phyloP scores from a whole-genome alignment of 1,284 basidiomycete species.

The Cryptococcus neoformans region DNA sequence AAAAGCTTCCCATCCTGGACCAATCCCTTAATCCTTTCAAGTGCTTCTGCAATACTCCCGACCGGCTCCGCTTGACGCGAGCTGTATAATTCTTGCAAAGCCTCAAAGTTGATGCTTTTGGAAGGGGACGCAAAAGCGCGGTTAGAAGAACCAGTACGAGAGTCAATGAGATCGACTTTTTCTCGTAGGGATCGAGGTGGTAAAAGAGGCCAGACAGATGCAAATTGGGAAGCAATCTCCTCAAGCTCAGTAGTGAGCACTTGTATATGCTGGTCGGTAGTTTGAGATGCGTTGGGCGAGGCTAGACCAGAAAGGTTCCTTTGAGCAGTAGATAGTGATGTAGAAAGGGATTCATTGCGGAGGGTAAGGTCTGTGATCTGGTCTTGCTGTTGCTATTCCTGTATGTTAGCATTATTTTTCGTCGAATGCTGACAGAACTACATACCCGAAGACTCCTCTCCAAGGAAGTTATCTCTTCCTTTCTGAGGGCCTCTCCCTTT shows the following conservation, averaged over 20 bases:
- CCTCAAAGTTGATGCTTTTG: constrained; percentile 49
- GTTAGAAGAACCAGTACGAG: constrained; percentile 54
- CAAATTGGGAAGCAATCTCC: constrained; percentile 61
- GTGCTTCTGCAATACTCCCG: constrained; percentile 63
- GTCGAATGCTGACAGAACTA: constrained; percentile 1
- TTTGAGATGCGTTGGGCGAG: constrained; percentile 20
- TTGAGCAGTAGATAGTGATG: constrained; percentile 36
- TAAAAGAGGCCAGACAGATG: constrained; percentile 71
- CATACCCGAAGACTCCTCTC: constrained; percentile 56
- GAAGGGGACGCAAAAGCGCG: constrained; percentile 49
- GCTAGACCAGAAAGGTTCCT: constrained; percentile 18
- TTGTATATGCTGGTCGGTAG: constrained; percentile 27
- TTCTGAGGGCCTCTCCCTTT: constrained; percentile 53
- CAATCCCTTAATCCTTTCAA: constrained; percentile 69
- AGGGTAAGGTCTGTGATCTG: constrained; percentile 36
- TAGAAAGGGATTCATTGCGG: constrained; percentile 32
- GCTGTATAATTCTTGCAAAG: constrained; percentile 37
- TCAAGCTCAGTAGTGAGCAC: constrained; percentile 53
- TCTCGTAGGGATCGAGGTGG: constrained; percentile 74
- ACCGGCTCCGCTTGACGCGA: constrained; percentile 20
- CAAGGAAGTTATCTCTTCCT: constrained; percentile 55
- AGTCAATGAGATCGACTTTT: constrained; percentile 58
- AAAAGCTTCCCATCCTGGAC: constrained; percentile 74
- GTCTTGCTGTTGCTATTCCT: constrained; percentile 37
- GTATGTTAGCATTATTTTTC: constrained; percentile 1